Percentiles rank a stretch among this genome's conserved stretches.
These are phyloP conservation scores for Amanita fuliginea DNA, from an alignment of 768 basidiomycete genomes.

Conservation along the genomic window DNA sequence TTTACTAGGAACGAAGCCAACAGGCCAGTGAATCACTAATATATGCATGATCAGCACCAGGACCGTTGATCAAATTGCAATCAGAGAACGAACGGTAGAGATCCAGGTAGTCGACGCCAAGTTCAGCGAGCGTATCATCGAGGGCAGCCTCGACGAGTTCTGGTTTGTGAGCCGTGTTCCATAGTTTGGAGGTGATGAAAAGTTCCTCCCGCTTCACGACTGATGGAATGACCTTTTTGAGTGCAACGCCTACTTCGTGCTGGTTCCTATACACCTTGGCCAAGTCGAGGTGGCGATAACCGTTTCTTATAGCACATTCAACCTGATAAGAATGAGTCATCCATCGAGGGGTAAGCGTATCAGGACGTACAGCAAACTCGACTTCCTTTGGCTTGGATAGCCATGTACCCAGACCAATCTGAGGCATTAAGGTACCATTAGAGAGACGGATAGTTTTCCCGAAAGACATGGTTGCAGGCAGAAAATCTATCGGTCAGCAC, in stretches of 20 bases:
- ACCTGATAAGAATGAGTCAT: slow-evolving; percentile 31
- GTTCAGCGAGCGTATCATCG: slow-evolving; percentile 64
- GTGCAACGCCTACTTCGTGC: slow-evolving; percentile 59
- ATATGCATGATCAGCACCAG: neutral
- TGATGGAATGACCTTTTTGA: slow-evolving; percentile 67
- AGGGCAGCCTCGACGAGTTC: slow-evolving; percentile 62
- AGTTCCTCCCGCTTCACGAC: slow-evolving; percentile 75
- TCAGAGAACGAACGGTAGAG: slow-evolving; percentile 44
- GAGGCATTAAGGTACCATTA: slow-evolving; percentile 46
- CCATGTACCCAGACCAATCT: slow-evolving; percentile 82
- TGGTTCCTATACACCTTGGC: slow-evolving; percentile 77
- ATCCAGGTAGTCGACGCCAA: slow-evolving; percentile 74
- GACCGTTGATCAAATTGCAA: neutral
- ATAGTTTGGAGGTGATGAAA: slow-evolving; percentile 75
- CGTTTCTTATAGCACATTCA: slow-evolving; percentile 60
- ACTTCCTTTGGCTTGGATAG: slow-evolving; percentile 67
- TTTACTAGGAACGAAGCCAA: slow-evolving; percentile 49
- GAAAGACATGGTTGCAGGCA: slow-evolving; percentile 25
- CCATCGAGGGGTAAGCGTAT: too few relatives aligned
- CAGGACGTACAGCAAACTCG: slow-evolving; percentile 47
- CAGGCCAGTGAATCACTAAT: slow-evolving; percentile 73
- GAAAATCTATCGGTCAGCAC: slow-evolving; percentile 1
- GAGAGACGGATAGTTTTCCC: slow-evolving; percentile 29
- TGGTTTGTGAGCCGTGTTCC: slow-evolving; percentile 67
- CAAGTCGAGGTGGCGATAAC: slow-evolving; percentile 80